A percentile compares a stretch with the other conserved stretches of the same genome.
phyloP scores from a whole-genome alignment of 192 early-diverging fungal species.

The Backusella tuberculispora region DNA sequence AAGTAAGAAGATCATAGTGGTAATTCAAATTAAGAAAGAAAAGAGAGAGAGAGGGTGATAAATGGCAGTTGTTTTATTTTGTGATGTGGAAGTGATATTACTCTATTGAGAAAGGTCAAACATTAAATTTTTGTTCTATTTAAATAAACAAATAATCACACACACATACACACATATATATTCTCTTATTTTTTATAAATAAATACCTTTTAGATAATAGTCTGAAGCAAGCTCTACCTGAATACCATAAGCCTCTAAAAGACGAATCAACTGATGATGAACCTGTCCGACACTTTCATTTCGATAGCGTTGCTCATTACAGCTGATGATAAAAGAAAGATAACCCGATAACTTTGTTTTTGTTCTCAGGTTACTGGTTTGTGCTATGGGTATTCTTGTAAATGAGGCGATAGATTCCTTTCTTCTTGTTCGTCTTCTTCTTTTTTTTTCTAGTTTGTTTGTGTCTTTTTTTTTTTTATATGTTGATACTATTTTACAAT shows the following conservation, averaged over 20 bases:
- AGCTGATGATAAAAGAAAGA: not conserved
- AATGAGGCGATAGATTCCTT: not conserved
- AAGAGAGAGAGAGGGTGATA: not conserved
- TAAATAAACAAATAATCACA: not conserved
- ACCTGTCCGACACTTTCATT: not conserved
- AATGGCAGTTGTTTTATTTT: not conserved
- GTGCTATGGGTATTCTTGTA: not conserved
- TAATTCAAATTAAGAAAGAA: not conserved
- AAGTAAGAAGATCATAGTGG: not conserved
- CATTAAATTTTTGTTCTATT: too few species aligned
- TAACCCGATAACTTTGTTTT: not conserved
- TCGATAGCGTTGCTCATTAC: not conserved
- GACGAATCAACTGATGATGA: not conserved
- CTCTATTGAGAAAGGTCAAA: not conserved
- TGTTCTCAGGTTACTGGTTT: not conserved
- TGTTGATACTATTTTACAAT: not conserved
- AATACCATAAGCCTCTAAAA: not conserved
- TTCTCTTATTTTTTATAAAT: not conserved
- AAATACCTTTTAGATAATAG: not conserved
- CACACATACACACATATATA: not conserved
- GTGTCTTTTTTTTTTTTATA: not conserved
- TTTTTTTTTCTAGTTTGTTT: not conserved
- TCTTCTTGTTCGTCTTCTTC: not conserved
- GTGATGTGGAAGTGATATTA: not conserved
- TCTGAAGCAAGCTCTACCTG: not conserved